A percentile compares a stretch with the other conserved stretches of the same genome.
phyloP scores from a whole-genome alignment of 1,284 basidiomycete genomes.

The Athelia psychrophila region DNA sequence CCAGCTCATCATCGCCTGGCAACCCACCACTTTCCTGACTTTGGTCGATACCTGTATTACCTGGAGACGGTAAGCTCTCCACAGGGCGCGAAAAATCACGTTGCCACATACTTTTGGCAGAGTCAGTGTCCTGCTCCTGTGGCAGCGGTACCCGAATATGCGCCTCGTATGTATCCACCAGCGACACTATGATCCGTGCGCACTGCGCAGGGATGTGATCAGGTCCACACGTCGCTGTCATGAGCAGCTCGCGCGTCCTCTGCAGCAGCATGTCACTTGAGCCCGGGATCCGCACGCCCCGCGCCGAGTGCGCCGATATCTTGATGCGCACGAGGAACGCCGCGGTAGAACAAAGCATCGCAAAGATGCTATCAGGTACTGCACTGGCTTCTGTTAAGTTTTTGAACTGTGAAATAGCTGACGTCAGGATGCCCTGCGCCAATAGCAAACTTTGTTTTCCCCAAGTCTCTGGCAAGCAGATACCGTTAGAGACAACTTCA shows the following conservation, averaged over 20 bases:
- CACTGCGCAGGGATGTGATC: constrained; percentile 40
- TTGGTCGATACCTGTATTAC: too few relatives aligned
- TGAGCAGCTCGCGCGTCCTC: constrained; percentile 29
- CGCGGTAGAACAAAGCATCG: constrained; percentile 39
- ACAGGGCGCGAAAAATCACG: not conserved
- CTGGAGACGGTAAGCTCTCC: not conserved
- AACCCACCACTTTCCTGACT: too few relatives aligned
- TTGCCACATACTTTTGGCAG: not conserved
- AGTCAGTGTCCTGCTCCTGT: not conserved
- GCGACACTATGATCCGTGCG: constrained; percentile 33
- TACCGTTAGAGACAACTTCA: constrained; percentile 21
- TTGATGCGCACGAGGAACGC: constrained; percentile 38
- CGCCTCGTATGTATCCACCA: constrained; percentile 5
- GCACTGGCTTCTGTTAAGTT: constrained; percentile 26
- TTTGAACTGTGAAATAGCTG: constrained; percentile 23
- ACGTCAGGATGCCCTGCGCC: constrained; percentile 35
- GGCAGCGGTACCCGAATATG: too few relatives aligned
- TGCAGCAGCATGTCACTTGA: constrained; percentile 34
- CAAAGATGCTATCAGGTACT: constrained; percentile 39
- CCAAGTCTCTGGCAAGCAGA: constrained; percentile 31
- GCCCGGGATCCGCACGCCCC: constrained; percentile 30
- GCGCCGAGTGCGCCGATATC: constrained; percentile 32
- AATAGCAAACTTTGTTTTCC: constrained; percentile 36
- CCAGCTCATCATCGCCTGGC: not conserved
- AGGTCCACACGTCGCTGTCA: constrained; percentile 28